Conservation (phyloP, 805 yeast species). For the Pichia gijzeniarum region DNA sequence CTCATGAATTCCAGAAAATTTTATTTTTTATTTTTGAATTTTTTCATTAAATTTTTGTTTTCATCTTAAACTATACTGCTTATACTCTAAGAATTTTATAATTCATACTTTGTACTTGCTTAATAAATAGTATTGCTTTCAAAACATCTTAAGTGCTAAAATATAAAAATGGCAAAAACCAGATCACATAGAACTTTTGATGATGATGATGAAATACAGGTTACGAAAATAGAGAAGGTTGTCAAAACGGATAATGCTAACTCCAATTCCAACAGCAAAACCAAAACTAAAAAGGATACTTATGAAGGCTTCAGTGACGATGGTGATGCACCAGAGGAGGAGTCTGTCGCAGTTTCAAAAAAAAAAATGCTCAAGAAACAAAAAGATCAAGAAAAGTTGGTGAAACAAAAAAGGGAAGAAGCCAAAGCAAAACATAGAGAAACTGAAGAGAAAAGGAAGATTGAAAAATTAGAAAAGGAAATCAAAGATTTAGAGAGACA, state of each 20-base stretch:
- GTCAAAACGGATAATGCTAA: not conserved
- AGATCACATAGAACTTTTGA: conserved; percentile 14
- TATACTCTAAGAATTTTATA: no score
- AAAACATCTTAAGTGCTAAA: no score
- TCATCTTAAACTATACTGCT: no score
- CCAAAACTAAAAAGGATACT: conserved; percentile 12
- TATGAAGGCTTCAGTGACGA: conserved; percentile 29
- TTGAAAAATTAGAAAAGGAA: conserved; percentile 27
- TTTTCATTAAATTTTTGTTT: no score
- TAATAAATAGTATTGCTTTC: no score
- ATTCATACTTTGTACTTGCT: no score
- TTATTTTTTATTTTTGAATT: no score
- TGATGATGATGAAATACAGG: conserved; percentile 12
- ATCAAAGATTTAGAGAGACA: conserved; percentile 13
- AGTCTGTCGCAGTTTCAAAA: conserved; percentile 19
- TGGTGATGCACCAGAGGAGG: conserved; percentile 51
- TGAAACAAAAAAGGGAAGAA: conserved; percentile 11
- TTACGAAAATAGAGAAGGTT: not conserved
- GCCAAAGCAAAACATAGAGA: conserved; percentile 20
- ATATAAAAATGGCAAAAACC: conserved; percentile 5
- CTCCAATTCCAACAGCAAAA: conserved; percentile 10
- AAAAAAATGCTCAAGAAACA: conserved; percentile 18
- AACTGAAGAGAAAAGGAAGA: conserved; percentile 31
- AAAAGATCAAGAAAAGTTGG: conserved; percentile 17
- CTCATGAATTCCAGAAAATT: no score